Evolutionary conservation across 345 rosid genomes (phyloP).

Genomic region (Corchorus olitorius): DNA sequence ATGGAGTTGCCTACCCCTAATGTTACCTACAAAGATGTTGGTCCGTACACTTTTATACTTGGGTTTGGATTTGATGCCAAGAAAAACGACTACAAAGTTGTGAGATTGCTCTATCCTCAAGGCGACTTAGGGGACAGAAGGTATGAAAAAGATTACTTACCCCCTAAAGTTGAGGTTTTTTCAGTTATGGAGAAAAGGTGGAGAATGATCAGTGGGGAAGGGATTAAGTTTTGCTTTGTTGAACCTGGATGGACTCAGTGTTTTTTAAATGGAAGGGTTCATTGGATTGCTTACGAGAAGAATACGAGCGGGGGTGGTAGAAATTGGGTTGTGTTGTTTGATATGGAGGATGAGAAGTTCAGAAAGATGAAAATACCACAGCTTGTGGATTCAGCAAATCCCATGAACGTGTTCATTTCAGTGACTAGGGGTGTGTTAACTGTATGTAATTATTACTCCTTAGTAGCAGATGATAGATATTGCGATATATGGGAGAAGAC

Average conservation of each 20-base stretch:
- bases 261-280: too few relatives aligned
- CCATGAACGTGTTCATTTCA: neutral
- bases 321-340: too few relatives aligned
- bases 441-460: too few relatives aligned
- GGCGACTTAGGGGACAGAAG: neutral
- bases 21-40: neutral
- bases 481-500: neutral
- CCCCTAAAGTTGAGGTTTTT: neutral
- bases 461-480: too few relatives aligned
- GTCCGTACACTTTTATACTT: constrained; percentile 2
- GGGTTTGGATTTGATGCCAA: constrained; percentile 5
- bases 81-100: constrained; percentile 12
- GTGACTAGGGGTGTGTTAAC: neutral
- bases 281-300: neutral
- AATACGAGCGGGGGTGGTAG: too few relatives aligned
- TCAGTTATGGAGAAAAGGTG: neutral
- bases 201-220: neutral
- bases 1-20: constrained; percentile 1
- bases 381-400: too few relatives aligned
- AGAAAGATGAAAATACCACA: too few relatives aligned
- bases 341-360: too few relatives aligned
- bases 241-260: neutral
- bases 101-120: constrained; percentile 2
- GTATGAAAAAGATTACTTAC: neutral
- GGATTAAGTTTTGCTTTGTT: neutral